Evolutionary conservation across 1,139 yeast species (phyloP), one percentile per base, ranked within the genome.

Genomic region (Geotrichum klebahnii): DNA sequence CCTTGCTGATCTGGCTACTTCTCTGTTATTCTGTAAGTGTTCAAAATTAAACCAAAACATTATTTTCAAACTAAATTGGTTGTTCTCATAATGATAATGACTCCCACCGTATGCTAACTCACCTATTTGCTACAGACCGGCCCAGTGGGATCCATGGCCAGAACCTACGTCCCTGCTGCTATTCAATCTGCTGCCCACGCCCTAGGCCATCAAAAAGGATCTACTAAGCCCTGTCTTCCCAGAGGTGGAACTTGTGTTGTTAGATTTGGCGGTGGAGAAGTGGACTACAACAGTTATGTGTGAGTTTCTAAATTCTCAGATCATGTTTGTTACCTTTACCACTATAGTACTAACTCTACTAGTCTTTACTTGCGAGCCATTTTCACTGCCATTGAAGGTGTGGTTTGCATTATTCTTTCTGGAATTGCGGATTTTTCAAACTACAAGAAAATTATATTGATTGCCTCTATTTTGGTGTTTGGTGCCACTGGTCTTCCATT

Each of bases 401-500:
- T 71, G 1, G 52, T 72, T 5, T 66, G 75, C 1, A 60, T 73
- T n/a, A 51, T 70, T 19, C 53, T 72, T 14, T 71, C 72, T 73
- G 74, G 75, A 0, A 61, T 73, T 52, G 77, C 76, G 5, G 78
- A 74, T 53, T 74, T 67, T 57, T 66, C 75, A n/a, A 68, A 70
- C 53, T 69, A 69, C 51, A 62, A 73, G 37, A 73, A 71, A 50
- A 57, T 66, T 58, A 56, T 71, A 8, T 59, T 72, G 51, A 61
- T 70, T 33, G 59, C 59, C 2, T 63, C 74, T 1, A 68, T 73
- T 19, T 46, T 62, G 9, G 29, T 70, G 0, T 73, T 67, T 55
- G 77, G 77, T 1, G 48, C 61, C 0, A 54, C 70, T 44, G 75
- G 75, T 0, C 54, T 71, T 14, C 77, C 77, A 0, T 73, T 67